phyloP scores from a whole-genome alignment of 2,329 filamentous ascomycete species.

The Cadophora sp. region DNA sequence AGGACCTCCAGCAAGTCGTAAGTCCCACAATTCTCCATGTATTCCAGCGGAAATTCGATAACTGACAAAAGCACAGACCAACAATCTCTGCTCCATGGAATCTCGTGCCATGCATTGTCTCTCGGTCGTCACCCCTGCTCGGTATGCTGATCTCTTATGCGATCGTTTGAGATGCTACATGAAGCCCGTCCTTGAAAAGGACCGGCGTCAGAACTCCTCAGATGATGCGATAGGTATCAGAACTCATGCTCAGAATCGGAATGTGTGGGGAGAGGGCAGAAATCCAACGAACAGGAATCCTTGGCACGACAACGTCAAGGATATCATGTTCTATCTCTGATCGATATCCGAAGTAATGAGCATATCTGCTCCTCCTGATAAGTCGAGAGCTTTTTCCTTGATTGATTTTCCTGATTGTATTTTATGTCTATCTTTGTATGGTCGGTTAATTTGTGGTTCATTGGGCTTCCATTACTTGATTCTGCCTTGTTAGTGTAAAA shows the following conservation, averaged over 20 bases:
- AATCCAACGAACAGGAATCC: slow-evolving; percentile 19
- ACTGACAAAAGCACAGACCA: slow-evolving; percentile 59
- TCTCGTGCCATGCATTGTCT: slow-evolving; percentile 85
- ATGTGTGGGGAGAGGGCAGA: not conserved
- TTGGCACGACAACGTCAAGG: slow-evolving; percentile 43
- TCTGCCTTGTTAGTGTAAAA: too few species aligned
- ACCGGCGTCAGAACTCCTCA: not conserved
- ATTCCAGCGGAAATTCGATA: too few species aligned
- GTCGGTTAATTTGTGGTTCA: too few species aligned
- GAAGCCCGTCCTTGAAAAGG: slow-evolving; percentile 33
- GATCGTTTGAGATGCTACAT: slow-evolving; percentile 77
- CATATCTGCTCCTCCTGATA: too few species aligned
- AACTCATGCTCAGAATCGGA: not conserved
- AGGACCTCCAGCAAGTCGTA: slow-evolving; percentile 66
- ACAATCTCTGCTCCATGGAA: slow-evolving; percentile 80
- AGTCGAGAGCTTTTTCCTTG: too few species aligned
- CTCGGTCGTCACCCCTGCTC: slow-evolving; percentile 83
- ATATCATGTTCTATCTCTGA: slow-evolving; percentile 49
- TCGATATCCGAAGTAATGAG: too few species aligned
- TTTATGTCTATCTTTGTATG: too few species aligned
- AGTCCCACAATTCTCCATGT: not conserved
- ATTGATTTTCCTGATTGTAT: too few species aligned
- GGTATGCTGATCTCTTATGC: slow-evolving; percentile 87
- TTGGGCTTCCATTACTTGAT: too few species aligned
- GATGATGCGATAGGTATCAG: too few species aligned